Conservation (phyloP, 441 rosid species). For the Gossypium lobatum region DNA sequence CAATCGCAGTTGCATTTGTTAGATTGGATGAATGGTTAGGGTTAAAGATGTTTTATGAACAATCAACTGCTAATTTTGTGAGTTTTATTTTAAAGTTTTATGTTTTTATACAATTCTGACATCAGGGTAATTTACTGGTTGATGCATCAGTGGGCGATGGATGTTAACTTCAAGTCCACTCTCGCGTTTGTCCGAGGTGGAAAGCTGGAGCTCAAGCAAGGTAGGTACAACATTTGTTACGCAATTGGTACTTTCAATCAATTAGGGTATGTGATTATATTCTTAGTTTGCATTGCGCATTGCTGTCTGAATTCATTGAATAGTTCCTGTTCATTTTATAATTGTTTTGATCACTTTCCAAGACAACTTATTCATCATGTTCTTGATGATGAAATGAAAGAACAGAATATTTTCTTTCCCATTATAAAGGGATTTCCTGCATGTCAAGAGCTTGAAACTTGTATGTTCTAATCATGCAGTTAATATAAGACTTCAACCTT, state of each 20-base stretch:
- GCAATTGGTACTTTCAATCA: background rate
- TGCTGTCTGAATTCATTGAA: background rate
- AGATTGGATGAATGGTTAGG: background rate
- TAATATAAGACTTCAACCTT: conserved; percentile 1
- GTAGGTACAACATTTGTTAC: conserved; percentile 31
- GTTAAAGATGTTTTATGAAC: conserved; percentile 8
- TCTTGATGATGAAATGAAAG: conserved; percentile 1
- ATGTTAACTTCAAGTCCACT: conserved; percentile 53
- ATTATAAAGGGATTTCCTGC: background rate
- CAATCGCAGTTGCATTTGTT: background rate
- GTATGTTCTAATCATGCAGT: background rate
- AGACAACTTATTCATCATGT: background rate
- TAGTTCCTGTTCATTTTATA: background rate
- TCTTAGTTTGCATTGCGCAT: background rate
- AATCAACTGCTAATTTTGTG: conserved; percentile 19
- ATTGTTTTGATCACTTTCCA: background rate
- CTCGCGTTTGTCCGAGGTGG: conserved; percentile 62
- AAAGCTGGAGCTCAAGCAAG: conserved; percentile 75
- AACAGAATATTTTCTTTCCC: background rate
- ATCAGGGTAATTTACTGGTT: conserved; percentile 81
- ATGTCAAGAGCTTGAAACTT: background rate
- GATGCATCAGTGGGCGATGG: conserved; percentile 96
- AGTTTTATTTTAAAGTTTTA: conserved; percentile 36
- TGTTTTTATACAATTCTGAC: conserved; percentile 61
- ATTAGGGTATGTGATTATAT: background rate